These are phyloP conservation scores for Neolentinus lepideus DNA, from an alignment of 1,284 basidiomycete genomes.

Conservation along the genomic window DNA sequence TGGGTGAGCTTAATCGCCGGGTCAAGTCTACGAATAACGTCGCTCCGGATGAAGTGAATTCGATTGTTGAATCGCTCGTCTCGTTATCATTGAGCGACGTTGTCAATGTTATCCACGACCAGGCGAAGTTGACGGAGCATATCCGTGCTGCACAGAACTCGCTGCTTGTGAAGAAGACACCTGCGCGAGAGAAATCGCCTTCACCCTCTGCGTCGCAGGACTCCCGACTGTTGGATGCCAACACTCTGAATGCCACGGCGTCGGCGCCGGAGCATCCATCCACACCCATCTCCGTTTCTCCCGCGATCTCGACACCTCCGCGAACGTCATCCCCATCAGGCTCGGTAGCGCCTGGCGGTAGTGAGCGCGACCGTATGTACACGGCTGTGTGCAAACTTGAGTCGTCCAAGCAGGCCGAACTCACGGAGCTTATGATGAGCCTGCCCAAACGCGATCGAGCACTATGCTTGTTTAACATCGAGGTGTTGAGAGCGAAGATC, in stretches of 20 bases:
- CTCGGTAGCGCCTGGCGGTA: constrained; percentile 52
- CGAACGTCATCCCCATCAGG: constrained; percentile 76
- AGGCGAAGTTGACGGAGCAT: constrained; percentile 54
- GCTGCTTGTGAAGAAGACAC: constrained; percentile 31
- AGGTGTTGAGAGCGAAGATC: constrained; percentile 73
- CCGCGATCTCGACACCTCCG: constrained; percentile 67
- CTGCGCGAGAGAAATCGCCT: constrained; percentile 34
- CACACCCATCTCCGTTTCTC: constrained; percentile 70
- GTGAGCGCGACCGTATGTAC: constrained; percentile 72
- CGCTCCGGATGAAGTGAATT: constrained; percentile 47
- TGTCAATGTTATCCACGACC: constrained; percentile 67
- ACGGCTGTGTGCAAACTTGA: constrained; percentile 61
- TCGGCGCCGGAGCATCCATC: constrained; percentile 79
- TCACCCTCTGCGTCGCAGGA: constrained; percentile 52
- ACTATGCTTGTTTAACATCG: constrained; percentile 83
- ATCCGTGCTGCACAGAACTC: constrained; percentile 40
- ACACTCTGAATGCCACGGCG: constrained; percentile 59
- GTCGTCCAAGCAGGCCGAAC: constrained; percentile 44
- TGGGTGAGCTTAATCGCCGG: constrained; percentile 73
- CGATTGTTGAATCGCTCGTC: constrained; percentile 64
- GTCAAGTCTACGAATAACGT: constrained; percentile 52
- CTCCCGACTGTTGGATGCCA: constrained; percentile 54
- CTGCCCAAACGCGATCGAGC: constrained; percentile 85
- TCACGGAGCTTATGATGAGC: constrained; percentile 76
- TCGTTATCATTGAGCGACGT: constrained; percentile 67